Percentiles rank a stretch among this genome's conserved stretches.
phyloP scores from a whole-genome alignment of 441 rosid species.

The Euphorbia celastroides region DNA sequence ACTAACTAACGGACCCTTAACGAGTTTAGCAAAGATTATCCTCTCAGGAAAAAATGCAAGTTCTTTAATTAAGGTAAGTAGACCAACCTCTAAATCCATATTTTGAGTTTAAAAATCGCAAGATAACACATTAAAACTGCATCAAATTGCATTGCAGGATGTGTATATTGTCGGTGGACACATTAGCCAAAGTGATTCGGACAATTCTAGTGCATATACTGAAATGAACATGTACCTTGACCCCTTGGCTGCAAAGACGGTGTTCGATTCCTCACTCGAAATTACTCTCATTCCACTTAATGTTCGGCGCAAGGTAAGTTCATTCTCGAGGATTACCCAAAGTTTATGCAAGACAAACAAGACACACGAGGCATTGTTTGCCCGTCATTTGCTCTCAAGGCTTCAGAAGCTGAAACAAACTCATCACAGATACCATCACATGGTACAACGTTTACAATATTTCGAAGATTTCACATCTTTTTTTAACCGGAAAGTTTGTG shows the following conservation, averaged over 20 bases:
- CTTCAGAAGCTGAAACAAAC: constrained; percentile 40
- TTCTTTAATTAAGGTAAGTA: constrained; percentile 55
- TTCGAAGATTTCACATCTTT: constrained; percentile 8
- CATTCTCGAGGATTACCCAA: constrained; percentile 33
- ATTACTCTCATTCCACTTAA: constrained; percentile 70
- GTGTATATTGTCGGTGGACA: constrained; percentile 81
- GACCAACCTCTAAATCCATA: neutral
- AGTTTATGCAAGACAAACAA: constrained; percentile 19
- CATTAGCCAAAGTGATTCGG: constrained; percentile 28
- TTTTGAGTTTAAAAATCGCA: neutral
- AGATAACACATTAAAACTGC: too few species aligned
- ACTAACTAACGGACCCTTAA: constrained; percentile 79
- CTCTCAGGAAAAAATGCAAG: constrained; percentile 28
- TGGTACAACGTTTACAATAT: constrained; percentile 26
- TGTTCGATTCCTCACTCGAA: constrained; percentile 50
- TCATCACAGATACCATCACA: constrained; percentile 54
- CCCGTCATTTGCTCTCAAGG: constrained; percentile 41
- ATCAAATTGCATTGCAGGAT: constrained; percentile 56
- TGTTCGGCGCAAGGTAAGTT: constrained; percentile 43
- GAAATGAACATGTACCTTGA: constrained; percentile 87
- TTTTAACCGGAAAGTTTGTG: too few species aligned
- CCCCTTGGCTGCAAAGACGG: constrained; percentile 69
- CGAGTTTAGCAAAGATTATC: constrained; percentile 65
- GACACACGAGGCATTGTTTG: constrained; percentile 60
- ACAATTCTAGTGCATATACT: constrained; percentile 51